Percentiles rank a stretch among this genome's conserved stretches.
Conservation (phyloP, 495 filamentous ascomycete species). For the Penicillium fimorum region DNA sequence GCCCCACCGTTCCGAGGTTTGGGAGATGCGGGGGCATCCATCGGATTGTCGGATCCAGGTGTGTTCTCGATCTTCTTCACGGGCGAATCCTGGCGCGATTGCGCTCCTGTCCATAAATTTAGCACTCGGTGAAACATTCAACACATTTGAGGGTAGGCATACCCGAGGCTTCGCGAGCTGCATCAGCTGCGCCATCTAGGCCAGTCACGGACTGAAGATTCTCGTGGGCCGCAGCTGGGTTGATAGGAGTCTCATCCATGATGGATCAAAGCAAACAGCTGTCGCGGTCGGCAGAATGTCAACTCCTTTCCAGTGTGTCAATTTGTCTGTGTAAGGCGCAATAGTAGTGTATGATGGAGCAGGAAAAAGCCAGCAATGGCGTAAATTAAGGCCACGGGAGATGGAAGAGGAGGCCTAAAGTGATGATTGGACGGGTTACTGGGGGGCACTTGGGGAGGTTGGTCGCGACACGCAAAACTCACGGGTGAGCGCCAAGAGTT, state of each 20-base stretch:
- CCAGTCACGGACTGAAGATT: conserved; percentile 29
- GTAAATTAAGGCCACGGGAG: conserved; percentile 12
- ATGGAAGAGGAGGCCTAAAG: conserved; percentile 17
- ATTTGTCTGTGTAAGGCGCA: conserved; percentile 20
- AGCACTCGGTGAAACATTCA: conserved; percentile 20
- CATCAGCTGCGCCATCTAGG: conserved; percentile 30
- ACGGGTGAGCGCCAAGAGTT: conserved; percentile 27
- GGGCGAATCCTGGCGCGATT: conserved; percentile 34
- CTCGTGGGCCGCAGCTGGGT: conserved; percentile 30
- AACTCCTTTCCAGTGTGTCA: conserved; percentile 32
- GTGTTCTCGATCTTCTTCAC: conserved; percentile 25
- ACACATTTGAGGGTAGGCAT: conserved; percentile 13
- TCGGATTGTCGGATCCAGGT: conserved; percentile 68
- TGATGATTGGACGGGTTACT: conserved; percentile 28
- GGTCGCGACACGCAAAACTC: conserved; percentile 37
- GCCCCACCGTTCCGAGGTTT: conserved; percentile 61
- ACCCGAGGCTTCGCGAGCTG: conserved; percentile 35
- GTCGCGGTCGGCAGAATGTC: conserved; percentile 38
- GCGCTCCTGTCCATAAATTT: conserved; percentile 25
- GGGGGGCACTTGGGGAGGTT: conserved; percentile 24
- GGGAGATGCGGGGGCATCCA: conserved; percentile 81
- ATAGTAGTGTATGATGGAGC: conserved; percentile 6
- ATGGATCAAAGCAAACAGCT: conserved; percentile 30
- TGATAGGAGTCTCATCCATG: conserved; percentile 40
- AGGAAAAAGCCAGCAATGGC: neutral